Evolutionary conservation across 352 stramenopile species (phyloP).

Genomic region (Pythium dissotocum): DNA sequence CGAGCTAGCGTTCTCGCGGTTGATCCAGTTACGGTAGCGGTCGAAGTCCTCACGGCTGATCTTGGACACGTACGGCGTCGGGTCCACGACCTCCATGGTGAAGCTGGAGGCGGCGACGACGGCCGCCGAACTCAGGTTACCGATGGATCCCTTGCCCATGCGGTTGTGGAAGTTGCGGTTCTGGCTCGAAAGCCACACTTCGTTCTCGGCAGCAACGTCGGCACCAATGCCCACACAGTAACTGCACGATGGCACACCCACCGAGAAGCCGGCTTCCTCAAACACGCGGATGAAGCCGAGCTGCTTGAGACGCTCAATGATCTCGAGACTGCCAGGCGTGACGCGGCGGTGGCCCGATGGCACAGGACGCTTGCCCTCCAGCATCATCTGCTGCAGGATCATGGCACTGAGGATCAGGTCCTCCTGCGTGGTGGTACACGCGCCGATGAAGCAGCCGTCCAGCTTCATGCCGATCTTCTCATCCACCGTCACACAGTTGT

Average conservation of each 20-base stretch:
- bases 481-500: constrained; percentile 73
- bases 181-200: constrained; percentile 82
- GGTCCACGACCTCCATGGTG: constrained; percentile 73
- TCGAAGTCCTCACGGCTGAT: constrained; percentile 78
- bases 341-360: constrained; percentile 59
- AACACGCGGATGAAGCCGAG: constrained; percentile 74
- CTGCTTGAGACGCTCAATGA: constrained; percentile 61
- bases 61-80: constrained; percentile 57
- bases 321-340: constrained; percentile 76
- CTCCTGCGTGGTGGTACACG: constrained; percentile 81
- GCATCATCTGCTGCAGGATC: constrained; percentile 73
- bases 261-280: constrained; percentile 75
- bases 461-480: constrained; percentile 79
- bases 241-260: constrained; percentile 75
- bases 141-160: constrained; percentile 82
- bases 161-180: constrained; percentile 88
- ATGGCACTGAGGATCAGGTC: constrained; percentile 77
- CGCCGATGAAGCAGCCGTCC: constrained; percentile 83
- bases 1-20: constrained; percentile 27
- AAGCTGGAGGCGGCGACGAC: constrained; percentile 79
- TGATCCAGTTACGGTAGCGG: constrained; percentile 76
- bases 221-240: constrained; percentile 84
- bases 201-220: constrained; percentile 67
- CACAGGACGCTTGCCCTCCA: constrained; percentile 57
- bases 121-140: constrained; percentile 68